Base-by-base conservation (phyloP, 2,329 filamentous ascomycete genomes). In the Diaporthe vaccinii region DNA sequence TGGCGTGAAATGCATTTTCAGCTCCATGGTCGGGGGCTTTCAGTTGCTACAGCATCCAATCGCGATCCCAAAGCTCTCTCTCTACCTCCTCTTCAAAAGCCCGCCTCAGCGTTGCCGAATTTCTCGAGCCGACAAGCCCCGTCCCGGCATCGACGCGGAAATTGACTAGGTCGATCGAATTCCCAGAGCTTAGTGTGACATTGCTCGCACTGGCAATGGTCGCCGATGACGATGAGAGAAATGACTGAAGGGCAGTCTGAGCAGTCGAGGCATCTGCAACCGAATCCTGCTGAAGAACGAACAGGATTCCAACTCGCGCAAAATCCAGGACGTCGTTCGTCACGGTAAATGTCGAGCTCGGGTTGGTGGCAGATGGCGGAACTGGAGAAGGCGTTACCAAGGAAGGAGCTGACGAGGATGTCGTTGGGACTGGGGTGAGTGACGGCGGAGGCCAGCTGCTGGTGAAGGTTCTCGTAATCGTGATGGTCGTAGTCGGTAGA, bases 261-360 rank as follows among this genome's bases (percentile, higher is more conserved):
- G 91, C 90, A 8, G 82, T 82, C 62, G 89, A 86, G 0, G 91
- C 91, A 53, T 85, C 84, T 44, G 84, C 81, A 1, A 91, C 78
- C 7, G 82, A 84, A 74, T 89, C 83, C 78, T 91, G 83, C 79
- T 93, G 90, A 2, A 93, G 83, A 36, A 94, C 85, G 77, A 87
- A 93, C 22, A 94, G 85, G 3, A 93, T 89, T 0, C 87, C 88
- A 2, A 92, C 87, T 4, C 92, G 87, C 0, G 91, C 89, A 83
- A 94, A 94, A 79, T 93, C 92, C 1, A 92, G 83, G 0, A 88
- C 86, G 68, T 90, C 85, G 74, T 92, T 86, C 1, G 89, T 90
- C 17, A 91, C 84, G 0, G 80, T 81, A 68, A 92, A 92, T 1
- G 78, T 80, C 4, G 82, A 78, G 17, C 81, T 81, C 31, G 84